phyloP scores from a whole-genome alignment of 164 flowering plant species.

The Piper longum region DNA sequence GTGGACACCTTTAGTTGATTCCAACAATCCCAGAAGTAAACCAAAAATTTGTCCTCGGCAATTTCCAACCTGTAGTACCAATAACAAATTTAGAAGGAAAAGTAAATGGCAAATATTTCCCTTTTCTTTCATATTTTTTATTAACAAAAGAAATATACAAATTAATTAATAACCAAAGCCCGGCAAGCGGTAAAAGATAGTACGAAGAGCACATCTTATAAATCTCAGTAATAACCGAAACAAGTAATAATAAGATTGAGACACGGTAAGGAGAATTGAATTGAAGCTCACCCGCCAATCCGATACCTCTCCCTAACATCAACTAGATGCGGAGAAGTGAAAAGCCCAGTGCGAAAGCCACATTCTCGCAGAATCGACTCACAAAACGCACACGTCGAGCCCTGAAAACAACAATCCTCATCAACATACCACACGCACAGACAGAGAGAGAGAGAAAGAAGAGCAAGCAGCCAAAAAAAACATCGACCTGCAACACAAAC shows the following conservation, averaged over 20 bases:
- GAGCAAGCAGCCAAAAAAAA: background rate
- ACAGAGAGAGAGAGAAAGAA: background rate
- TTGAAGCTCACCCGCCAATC: conserved; percentile 54
- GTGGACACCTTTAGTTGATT: conserved; percentile 46
- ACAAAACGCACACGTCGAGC: conserved; percentile 76
- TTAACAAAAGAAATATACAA: too few relatives aligned
- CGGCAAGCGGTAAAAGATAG: too few relatives aligned
- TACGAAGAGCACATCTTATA: background rate
- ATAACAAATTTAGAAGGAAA: background rate
- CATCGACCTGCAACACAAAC: background rate
- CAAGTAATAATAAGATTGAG: background rate
- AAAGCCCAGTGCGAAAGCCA: conserved; percentile 85
- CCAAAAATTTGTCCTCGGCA: conserved; percentile 56
- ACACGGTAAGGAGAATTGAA: background rate
- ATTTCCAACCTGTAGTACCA: conserved; percentile 48
- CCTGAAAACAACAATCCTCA: conserved; percentile 34
- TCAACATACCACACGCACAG: conserved; percentile 1
- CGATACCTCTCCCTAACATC: conserved; percentile 88
- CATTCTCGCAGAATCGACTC: conserved; percentile 76
- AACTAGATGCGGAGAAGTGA: conserved; percentile 87
- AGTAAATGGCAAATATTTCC: too few relatives aligned
- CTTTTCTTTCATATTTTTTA: too few relatives aligned
- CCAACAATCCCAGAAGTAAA: conserved; percentile 82
- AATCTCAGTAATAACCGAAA: background rate
- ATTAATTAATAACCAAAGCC: too few relatives aligned